phyloP scores from a whole-genome alignment of 768 basidiomycete species.

The Rhizopogon rudus region DNA sequence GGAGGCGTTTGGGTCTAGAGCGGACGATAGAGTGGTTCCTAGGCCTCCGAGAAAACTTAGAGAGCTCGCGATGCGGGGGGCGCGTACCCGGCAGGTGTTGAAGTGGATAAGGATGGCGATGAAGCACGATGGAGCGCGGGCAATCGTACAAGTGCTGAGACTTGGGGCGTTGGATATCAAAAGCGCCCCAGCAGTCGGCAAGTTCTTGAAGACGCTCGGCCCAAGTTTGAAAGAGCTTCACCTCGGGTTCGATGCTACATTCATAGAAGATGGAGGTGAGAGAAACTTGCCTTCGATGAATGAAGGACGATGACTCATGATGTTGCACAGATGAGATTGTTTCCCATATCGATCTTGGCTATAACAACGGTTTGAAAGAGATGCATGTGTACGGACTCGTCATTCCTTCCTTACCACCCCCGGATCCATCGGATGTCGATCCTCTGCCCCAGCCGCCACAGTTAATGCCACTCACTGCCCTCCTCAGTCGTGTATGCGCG shows the following conservation, averaged over 20 bases:
- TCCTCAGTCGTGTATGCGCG: conserved; percentile 22
- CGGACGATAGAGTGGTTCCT: neutral
- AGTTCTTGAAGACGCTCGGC: conserved; percentile 19
- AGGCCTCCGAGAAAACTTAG: conserved; percentile 15
- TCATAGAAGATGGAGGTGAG: conserved; percentile 26
- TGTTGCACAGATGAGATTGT: conserved; percentile 17
- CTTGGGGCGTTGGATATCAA: conserved; percentile 22
- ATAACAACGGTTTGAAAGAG: conserved; percentile 21
- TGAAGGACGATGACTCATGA: conserved; percentile 5
- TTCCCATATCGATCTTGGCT: conserved; percentile 20
- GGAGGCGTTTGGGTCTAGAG: conserved; percentile 1
- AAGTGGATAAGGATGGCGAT: conserved; percentile 23
- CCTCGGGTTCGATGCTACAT: conserved; percentile 26
- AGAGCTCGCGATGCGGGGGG: conserved; percentile 23
- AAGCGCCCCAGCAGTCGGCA: conserved; percentile 22
- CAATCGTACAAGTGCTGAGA: conserved; percentile 10
- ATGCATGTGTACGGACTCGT: conserved; percentile 28
- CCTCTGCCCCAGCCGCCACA: conserved; percentile 5
- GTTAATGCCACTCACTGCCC: conserved; percentile 19
- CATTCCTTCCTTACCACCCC: conserved; percentile 24
- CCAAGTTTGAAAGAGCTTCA: conserved; percentile 18
- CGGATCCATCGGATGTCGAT: conserved; percentile 16
- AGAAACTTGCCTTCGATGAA: neutral
- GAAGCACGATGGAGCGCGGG: conserved; percentile 3
- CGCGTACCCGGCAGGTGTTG: conserved; percentile 19